Conservation (phyloP, 2,329 filamentous ascomycete species). For the Aspergillus terreus region DNA sequence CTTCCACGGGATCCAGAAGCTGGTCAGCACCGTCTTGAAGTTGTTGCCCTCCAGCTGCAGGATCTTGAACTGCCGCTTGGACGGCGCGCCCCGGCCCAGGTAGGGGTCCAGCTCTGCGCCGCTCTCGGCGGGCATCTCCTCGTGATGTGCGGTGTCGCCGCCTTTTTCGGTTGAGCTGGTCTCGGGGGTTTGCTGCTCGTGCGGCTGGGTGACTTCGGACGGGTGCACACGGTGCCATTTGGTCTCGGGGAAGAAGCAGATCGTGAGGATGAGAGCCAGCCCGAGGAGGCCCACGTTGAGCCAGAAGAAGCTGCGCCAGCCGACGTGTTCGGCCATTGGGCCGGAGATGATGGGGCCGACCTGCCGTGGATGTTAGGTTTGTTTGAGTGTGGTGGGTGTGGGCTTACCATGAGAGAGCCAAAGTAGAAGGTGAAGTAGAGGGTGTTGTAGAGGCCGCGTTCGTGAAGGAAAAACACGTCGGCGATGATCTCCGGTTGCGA, state of each 20-base stretch:
- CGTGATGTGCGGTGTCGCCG: background rate
- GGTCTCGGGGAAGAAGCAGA: slow-evolving; percentile 63
- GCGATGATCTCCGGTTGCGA: slow-evolving; percentile 61
- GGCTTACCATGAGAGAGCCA: slow-evolving; percentile 54
- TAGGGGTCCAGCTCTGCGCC: slow-evolving; percentile 45
- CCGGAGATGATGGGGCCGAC: slow-evolving; percentile 57
- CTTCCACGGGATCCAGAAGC: slow-evolving; percentile 61
- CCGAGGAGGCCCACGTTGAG: slow-evolving; percentile 56
- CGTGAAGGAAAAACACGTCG: slow-evolving; percentile 63
- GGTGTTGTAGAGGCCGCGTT: slow-evolving; percentile 60
- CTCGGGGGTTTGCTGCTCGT: background rate
- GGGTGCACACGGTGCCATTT: slow-evolving; percentile 51
- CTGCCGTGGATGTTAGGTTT: background rate
- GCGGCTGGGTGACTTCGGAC: slow-evolving; percentile 13
- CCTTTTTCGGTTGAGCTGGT: background rate
- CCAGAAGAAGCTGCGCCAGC: slow-evolving; percentile 65
- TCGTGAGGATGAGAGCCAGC: slow-evolving; percentile 47
- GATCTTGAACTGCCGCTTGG: slow-evolving; percentile 53
- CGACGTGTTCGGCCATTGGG: slow-evolving; percentile 56
- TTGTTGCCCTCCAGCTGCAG: slow-evolving; percentile 48
- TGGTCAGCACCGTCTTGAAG: slow-evolving; percentile 44
- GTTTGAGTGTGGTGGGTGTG: background rate
- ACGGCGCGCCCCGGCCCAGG: slow-evolving; percentile 54
- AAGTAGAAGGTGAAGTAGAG: slow-evolving; percentile 62
- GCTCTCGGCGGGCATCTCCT: background rate